Evolutionary conservation across 495 filamentous ascomycete species (phyloP).

Genomic region (Lasiosphaeria ovina): DNA sequence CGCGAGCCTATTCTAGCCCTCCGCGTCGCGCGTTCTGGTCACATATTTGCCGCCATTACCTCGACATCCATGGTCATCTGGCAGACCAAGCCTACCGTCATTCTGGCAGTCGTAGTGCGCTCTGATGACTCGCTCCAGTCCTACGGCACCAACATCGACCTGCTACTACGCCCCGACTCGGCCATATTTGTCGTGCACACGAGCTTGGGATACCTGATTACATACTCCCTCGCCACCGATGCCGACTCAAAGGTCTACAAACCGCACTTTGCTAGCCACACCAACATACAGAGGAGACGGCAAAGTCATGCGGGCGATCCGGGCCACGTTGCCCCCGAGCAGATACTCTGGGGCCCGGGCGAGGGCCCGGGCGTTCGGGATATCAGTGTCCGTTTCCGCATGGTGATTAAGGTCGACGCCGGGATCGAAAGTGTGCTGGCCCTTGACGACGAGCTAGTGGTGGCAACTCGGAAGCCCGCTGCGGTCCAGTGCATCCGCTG

Average conservation of each 20-base stretch:
- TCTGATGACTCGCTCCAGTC: constrained; percentile 72
- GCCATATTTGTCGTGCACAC: constrained; percentile 93
- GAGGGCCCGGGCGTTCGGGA: constrained; percentile 82
- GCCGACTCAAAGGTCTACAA: constrained; percentile 79
- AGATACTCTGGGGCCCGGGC: constrained; percentile 60
- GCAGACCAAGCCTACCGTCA: constrained; percentile 94
- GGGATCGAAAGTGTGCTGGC: constrained; percentile 86
- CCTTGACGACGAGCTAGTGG: constrained; percentile 88
- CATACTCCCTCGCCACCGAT: constrained; percentile 88
- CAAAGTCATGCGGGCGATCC: constrained; percentile 68
- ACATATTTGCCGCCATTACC: constrained; percentile 88
- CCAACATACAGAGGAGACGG: constrained; percentile 64
- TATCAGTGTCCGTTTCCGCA: constrained; percentile 85
- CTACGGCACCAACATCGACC: constrained; percentile 80
- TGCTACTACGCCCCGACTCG: constrained; percentile 88
- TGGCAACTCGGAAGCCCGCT: constrained; percentile 88
- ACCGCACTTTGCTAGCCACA: constrained; percentile 66
- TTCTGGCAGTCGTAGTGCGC: constrained; percentile 79
- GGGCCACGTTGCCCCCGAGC: constrained; percentile 48
- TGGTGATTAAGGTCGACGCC: constrained; percentile 98
- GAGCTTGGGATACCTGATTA: constrained; percentile 82
- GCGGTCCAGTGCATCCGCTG: constrained; percentile 96
- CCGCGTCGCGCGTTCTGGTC: constrained; percentile 74
- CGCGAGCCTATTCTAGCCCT: constrained; percentile 69
- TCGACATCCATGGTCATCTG: constrained; percentile 78